Evolutionary conservation across 2,329 filamentous ascomycete species (phyloP).

Genomic region (Xylaria sp.): DNA sequence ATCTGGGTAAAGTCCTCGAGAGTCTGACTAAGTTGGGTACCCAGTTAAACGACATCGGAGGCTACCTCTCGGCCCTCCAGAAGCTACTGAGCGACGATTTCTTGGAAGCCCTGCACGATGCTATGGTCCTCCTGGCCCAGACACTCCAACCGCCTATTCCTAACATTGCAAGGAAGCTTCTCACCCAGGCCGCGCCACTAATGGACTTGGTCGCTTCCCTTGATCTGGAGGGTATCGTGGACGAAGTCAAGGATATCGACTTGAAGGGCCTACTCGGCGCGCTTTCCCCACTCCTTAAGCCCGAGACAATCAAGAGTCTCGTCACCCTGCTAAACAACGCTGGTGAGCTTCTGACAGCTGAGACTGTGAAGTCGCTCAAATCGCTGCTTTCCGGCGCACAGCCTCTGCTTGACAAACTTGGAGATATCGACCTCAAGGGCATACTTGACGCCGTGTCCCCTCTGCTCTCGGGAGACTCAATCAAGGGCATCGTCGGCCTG

Average conservation of each 20-base stretch:
- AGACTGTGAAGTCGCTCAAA: conserved; percentile 30
- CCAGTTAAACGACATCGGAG: conserved; percentile 34
- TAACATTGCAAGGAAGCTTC: conserved; percentile 28
- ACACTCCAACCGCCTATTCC: conserved; percentile 44
- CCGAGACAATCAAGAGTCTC: conserved; percentile 38
- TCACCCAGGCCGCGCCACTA: conserved; percentile 35
- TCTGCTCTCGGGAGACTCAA: conserved; percentile 37
- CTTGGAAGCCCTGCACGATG: conserved; percentile 44
- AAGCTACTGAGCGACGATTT: conserved; percentile 43
- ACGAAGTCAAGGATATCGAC: conserved; percentile 37
- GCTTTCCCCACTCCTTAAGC: conserved; percentile 35
- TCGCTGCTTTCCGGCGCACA: conserved; percentile 29
- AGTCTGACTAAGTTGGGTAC: conserved; percentile 31
- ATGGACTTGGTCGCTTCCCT: conserved; percentile 33
- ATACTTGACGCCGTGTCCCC: conserved; percentile 40
- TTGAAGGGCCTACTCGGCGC: conserved; percentile 39
- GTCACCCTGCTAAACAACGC: conserved; percentile 42
- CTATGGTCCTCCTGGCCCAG: conserved; percentile 43
- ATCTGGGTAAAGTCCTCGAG: conserved; percentile 31
- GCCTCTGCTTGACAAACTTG: conserved; percentile 38
- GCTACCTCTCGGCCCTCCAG: conserved; percentile 35
- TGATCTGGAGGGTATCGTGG: conserved; percentile 33
- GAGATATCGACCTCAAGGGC: conserved; percentile 39
- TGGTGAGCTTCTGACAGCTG: conserved; percentile 39
- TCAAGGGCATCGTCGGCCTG: conserved; percentile 35